A percentile compares a stretch with the other conserved stretches of the same genome.
Evolutionary conservation across 2,329 filamentous ascomycete species (phyloP).

Genomic region (Epichloe sylvatica): DNA sequence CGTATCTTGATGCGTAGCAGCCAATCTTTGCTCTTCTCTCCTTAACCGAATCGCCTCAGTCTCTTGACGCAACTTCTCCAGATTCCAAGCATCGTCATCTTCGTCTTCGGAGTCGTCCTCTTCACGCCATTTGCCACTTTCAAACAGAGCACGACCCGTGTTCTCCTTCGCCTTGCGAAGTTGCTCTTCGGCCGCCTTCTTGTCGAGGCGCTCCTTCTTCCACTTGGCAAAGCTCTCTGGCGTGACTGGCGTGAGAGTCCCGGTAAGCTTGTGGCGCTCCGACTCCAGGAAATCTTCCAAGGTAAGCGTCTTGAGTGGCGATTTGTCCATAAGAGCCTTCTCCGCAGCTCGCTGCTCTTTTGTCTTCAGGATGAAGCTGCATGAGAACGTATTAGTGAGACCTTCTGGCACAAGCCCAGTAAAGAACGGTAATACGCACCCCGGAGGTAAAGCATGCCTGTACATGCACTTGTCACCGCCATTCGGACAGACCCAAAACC

Average conservation of each 20-base stretch:
- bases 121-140: constrained; percentile 83
- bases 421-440: constrained; percentile 44
- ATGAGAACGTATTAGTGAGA: constrained; percentile 12
- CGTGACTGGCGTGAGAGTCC: constrained; percentile 83
- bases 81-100: constrained; percentile 58
- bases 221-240: constrained; percentile 87
- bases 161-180: constrained; percentile 86
- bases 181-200: constrained; percentile 91
- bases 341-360: constrained; percentile 93
- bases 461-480: constrained; percentile 98
- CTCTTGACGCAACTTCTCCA: constrained; percentile 70
- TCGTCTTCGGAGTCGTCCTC: constrained; percentile 49
- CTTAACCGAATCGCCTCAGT: constrained; percentile 61
- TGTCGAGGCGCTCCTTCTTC: constrained; percentile 88
- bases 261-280: constrained; percentile 88
- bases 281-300: constrained; percentile 95
- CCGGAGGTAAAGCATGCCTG: constrained; percentile 84
- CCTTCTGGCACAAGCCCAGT: neutral
- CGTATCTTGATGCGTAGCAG: constrained; percentile 10
- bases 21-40: constrained; percentile 63
- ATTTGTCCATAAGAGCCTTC: constrained; percentile 92
- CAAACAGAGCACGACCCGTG: constrained; percentile 87
- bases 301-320: constrained; percentile 82
- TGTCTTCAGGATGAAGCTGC: constrained; percentile 87
- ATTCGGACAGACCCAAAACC: constrained; percentile 98